Percentiles rank a stretch among this genome's conserved stretches.
Evolutionary conservation across 352 stramenopile species (phyloP).

Genomic region (Halophytophthora batemanensis): DNA sequence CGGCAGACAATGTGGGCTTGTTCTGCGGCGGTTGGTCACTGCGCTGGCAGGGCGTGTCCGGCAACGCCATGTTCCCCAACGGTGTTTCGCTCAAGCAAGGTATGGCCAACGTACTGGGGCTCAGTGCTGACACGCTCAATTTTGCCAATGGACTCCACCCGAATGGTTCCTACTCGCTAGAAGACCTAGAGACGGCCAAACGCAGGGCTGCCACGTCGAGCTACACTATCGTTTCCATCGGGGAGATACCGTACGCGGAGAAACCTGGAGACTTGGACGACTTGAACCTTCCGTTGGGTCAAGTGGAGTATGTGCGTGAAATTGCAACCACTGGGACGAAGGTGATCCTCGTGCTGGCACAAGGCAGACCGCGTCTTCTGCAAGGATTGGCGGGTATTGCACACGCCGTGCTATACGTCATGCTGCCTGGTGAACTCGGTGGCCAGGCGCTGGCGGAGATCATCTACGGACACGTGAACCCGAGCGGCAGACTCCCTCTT

Average conservation of each 20-base stretch:
- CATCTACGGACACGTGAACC: conserved; percentile 73
- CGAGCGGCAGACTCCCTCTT: conserved; percentile 79
- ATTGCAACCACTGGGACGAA: conserved; percentile 71
- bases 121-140: conserved; percentile 14
- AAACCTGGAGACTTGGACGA: conserved; percentile 88
- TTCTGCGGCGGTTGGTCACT: conserved; percentile 83
- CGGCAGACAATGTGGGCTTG: conserved; percentile 64
- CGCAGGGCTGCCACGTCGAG: conserved; percentile 11
- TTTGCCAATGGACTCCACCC: conserved; percentile 57
- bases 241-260: conserved; percentile 80
- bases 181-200: conserved; percentile 39
- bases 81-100: conserved; percentile 60
- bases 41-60: conserved; percentile 83
- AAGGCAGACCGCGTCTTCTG: conserved; percentile 79
- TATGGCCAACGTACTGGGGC: conserved; percentile 33
- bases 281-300: conserved; percentile 58
- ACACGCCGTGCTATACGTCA: conserved; percentile 73
- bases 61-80: conserved; percentile 59
- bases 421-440: conserved; percentile 78
- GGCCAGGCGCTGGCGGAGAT: conserved; percentile 86
- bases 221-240: conserved; percentile 75
- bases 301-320: conserved; percentile 78
- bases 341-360: conserved; percentile 74
- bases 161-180: conserved; percentile 50
- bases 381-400: conserved; percentile 48